phyloP scores from a whole-genome alignment of 176 grass and related monocot species.

The Oryza australiensis region DNA sequence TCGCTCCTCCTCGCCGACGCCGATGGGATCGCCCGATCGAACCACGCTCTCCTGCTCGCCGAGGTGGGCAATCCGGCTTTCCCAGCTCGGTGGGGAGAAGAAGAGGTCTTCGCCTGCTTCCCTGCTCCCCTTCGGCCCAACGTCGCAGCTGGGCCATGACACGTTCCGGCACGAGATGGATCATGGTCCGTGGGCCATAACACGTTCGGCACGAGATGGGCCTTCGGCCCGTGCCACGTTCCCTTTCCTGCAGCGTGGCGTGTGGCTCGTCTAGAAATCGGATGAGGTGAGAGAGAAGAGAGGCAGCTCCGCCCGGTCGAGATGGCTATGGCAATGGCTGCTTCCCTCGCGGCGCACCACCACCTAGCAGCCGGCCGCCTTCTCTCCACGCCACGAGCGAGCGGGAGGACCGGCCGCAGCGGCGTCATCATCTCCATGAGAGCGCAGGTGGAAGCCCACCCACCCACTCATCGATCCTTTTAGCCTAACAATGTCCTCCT shows the following conservation, averaged over 20 bases:
- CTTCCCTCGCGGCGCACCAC: constrained; percentile 31
- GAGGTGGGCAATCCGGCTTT: neutral
- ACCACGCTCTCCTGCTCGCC: neutral
- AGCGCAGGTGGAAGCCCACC: constrained; percentile 35
- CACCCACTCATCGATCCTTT: neutral
- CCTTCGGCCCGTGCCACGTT: neutral
- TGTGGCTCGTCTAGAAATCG: neutral
- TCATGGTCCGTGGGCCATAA: neutral
- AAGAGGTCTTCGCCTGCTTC: neutral
- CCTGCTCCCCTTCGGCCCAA: neutral
- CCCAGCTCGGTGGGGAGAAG: neutral
- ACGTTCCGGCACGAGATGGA: no score
- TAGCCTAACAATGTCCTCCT: neutral
- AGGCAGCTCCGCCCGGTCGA: neutral
- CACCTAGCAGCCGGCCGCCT: constrained; percentile 18
- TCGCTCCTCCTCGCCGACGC: constrained; percentile 21
- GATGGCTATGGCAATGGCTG: constrained; percentile 39
- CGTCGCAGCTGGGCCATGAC: neutral
- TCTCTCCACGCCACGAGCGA: neutral
- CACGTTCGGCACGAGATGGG: neutral
- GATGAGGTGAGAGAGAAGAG: constrained; percentile 22
- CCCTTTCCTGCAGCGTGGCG: neutral
- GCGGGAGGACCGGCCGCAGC: neutral
- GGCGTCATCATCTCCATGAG: constrained; percentile 37
- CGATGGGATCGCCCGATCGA: neutral